Conservation (phyloP, 495 filamentous ascomycete genomes). For the Aspergillus mulundensis region DNA sequence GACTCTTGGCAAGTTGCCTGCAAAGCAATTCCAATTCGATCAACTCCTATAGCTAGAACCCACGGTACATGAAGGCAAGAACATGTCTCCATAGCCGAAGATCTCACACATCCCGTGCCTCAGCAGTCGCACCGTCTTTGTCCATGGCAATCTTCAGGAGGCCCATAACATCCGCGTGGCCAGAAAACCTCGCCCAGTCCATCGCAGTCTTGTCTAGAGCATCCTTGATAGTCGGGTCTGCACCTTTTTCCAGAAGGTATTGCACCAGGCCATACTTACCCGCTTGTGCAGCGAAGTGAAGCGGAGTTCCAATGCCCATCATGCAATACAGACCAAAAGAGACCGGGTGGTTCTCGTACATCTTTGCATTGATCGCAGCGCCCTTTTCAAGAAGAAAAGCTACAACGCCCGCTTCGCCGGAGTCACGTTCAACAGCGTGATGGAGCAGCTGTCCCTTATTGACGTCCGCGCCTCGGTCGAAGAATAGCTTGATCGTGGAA, state of each 20-base stretch:
- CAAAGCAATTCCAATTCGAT: no score
- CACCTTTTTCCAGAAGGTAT: background rate
- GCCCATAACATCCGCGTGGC: no score
- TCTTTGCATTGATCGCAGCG: slow-evolving; percentile 16
- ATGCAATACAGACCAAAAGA: background rate
- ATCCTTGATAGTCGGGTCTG: background rate
- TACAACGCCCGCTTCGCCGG: slow-evolving; percentile 6
- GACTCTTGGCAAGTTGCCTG: no score
- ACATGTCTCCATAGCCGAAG: no score
- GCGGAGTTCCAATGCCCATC: background rate
- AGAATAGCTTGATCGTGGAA: slow-evolving; percentile 10
- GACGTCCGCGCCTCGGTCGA: slow-evolving; percentile 17
- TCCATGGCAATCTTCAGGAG: no score
- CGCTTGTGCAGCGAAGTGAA: background rate
- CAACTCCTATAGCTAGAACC: no score
- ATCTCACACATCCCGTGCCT: no score
- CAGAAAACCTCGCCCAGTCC: background rate
- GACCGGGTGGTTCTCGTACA: slow-evolving; percentile 11
- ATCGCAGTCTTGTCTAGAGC: background rate
- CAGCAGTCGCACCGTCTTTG: no score
- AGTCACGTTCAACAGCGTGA: slow-evolving; percentile 12
- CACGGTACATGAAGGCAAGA: no score
- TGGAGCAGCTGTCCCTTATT: slow-evolving; percentile 21
- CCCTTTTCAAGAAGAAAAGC: slow-evolving; percentile 14
- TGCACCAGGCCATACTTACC: background rate